Evolutionary conservation across 768 basidiomycete species (phyloP).

Genomic region (Russula dissimulans): DNA sequence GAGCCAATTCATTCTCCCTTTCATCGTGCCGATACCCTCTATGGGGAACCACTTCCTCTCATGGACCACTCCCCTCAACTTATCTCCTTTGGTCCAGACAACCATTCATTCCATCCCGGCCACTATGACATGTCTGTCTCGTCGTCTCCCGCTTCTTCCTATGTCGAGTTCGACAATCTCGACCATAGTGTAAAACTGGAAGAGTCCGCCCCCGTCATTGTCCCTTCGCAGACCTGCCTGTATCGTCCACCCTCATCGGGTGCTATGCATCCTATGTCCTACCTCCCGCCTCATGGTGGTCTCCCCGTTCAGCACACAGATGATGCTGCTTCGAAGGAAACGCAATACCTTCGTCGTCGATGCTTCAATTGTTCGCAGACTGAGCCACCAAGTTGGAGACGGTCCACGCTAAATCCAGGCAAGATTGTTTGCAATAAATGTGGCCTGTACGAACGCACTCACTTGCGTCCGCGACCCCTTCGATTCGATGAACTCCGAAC

Average conservation of each 20-base stretch:
- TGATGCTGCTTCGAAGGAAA: constrained; percentile 85
- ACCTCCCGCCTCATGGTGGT: constrained; percentile 36
- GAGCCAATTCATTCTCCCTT: constrained; percentile 28
- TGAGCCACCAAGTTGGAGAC: constrained; percentile 82
- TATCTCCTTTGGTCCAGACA: constrained; percentile 29
- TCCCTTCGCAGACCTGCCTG: constrained; percentile 50
- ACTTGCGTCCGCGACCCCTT: constrained; percentile 70
- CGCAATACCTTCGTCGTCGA: constrained; percentile 77
- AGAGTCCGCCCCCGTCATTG: constrained; percentile 48
- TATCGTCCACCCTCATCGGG: constrained; percentile 34
- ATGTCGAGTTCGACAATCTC: constrained; percentile 39
- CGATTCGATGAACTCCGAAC: constrained; percentile 83
- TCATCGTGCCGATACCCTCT: constrained; percentile 31
- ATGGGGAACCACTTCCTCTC: constrained; percentile 32
- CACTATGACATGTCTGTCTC: constrained; percentile 28
- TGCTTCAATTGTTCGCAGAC: constrained; percentile 92
- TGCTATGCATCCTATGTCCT: constrained; percentile 25
- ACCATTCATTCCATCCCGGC: constrained; percentile 24
- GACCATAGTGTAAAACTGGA: constrained; percentile 55
- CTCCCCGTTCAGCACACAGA: constrained; percentile 81
- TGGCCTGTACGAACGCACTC: constrained; percentile 84
- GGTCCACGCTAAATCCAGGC: constrained; percentile 79
- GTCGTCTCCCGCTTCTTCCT: constrained; percentile 36
- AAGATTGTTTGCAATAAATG: constrained; percentile 96
- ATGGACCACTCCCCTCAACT: constrained; percentile 31